Conservation (phyloP, 2,329 filamentous ascomycete species). For the Claviceps arundinis region DNA sequence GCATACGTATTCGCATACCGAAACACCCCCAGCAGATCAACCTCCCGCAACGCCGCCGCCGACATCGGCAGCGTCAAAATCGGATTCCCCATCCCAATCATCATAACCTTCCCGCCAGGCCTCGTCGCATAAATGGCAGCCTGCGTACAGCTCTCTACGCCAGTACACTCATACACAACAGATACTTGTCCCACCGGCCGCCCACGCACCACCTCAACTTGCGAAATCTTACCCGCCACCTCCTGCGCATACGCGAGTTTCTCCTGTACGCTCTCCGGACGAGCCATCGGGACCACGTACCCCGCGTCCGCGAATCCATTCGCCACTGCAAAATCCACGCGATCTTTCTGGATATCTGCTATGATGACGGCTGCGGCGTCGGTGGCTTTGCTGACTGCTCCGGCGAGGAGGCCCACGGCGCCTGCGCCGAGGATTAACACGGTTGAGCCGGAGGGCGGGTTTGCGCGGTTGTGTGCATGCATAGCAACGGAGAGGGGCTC, state of each 20-base stretch:
- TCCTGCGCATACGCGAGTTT: conserved; percentile 38
- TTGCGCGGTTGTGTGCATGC: conserved; percentile 38
- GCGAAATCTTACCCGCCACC: conserved; percentile 31
- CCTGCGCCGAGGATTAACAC: conserved; percentile 48
- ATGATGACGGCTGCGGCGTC: conserved; percentile 34
- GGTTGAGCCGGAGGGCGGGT: conserved; percentile 24
- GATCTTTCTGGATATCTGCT: conserved; percentile 42
- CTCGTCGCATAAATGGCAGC: conserved; percentile 57
- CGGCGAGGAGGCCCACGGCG: conserved; percentile 45
- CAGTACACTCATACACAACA: conserved; percentile 66
- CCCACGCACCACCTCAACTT: conserved; percentile 19
- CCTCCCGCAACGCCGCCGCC: conserved; percentile 53
- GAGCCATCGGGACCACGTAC: conserved; percentile 34
- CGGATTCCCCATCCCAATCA: conserved; percentile 62
- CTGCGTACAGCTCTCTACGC: conserved; percentile 64
- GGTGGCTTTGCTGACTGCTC: conserved; percentile 40
- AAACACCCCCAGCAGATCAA: conserved; percentile 60
- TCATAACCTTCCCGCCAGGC: conserved; percentile 55
- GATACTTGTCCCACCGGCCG: conserved; percentile 48
- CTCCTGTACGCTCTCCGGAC: conserved; percentile 36
- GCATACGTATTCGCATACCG: conserved; percentile 66
- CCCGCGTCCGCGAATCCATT: conserved; percentile 42
- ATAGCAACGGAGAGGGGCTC: conserved; percentile 48
- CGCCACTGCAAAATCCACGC: conserved; percentile 42
- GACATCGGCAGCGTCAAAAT: conserved; percentile 57